These are phyloP conservation scores for Hebeloma cylindrosporum DNA, from an alignment of 768 basidiomycete species.

Conservation along the genomic window DNA sequence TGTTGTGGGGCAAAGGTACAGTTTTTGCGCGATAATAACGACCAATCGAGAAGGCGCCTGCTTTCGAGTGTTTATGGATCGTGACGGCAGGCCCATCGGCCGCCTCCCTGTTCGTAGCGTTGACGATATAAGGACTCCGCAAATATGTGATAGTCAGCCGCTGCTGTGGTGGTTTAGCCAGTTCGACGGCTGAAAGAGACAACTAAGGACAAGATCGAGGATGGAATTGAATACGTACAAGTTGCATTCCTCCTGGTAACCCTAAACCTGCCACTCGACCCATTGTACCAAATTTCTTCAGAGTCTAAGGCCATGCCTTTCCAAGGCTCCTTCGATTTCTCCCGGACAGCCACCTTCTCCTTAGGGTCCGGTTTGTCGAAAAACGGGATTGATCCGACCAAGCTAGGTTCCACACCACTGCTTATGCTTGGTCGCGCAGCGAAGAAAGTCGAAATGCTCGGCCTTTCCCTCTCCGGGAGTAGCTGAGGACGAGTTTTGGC, in stretches of 20 bases:
- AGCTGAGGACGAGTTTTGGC: no score
- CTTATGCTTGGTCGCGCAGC: conserved; percentile 31
- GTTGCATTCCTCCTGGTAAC: conserved; percentile 49
- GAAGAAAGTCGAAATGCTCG: conserved; percentile 29
- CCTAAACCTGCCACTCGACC: conserved; percentile 61
- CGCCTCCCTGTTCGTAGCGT: conserved; percentile 28
- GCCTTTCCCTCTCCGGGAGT: conserved; percentile 23
- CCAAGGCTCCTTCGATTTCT: conserved; percentile 35
- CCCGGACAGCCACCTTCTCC: conserved; percentile 19
- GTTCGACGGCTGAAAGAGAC: conserved; percentile 40
- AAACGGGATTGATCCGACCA: conserved; percentile 9
- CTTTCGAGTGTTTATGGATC: conserved; percentile 82
- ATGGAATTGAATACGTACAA: conserved; percentile 29
- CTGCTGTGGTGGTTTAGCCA: conserved; percentile 63
- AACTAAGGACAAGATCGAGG: conserved; percentile 1
- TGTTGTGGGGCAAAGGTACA: not conserved
- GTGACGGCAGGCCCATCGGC: conserved; percentile 61
- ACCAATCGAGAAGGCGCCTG: conserved; percentile 76
- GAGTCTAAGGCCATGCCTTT: conserved; percentile 50
- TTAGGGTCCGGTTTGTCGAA: conserved; percentile 16
- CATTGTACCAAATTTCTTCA: conserved; percentile 69
- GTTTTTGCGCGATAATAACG: conserved; percentile 48
- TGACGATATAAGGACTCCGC: conserved; percentile 44
- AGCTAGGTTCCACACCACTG: conserved; percentile 18
- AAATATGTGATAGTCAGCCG: conserved; percentile 63